Base-by-base conservation (phyloP, 768 basidiomycete genomes). In the Pluteus cervinus region DNA sequence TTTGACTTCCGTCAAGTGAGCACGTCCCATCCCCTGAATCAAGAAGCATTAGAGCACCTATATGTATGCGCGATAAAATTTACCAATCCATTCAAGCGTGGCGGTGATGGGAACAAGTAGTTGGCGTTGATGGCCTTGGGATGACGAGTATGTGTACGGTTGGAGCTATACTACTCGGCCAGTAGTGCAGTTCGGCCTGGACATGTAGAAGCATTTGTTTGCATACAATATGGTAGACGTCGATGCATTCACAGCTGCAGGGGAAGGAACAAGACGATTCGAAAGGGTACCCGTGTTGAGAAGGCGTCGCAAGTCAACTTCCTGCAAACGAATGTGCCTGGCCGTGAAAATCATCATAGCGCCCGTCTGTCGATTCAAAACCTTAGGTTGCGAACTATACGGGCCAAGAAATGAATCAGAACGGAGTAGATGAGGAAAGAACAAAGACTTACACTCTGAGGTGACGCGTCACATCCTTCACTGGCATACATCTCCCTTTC, bases 141-240 rank as follows among this genome's bases (percentile, higher is more conserved):
- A 99, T 99, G 66, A 98, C 82, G 49, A 91, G 79, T 54, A 98
- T 74, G 66, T 87, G 81, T n/a, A 96, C 96, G 36, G 82, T 77
- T 37, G 96, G 93, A 24, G 88, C 65, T 41, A 87, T 79, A 89
- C 85, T 49, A 78, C 87, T 44, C 91, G 75, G 11, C 90, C 84
- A 33, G 82, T 63, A 24, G 94, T 93, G 24, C 93, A 93, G 48
- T 98, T 97, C 48, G 98, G n/a, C n/a, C n/a, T n/a, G 87, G 72
- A 93, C 92, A 39, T 90, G 86, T 55, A 97, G 91, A 55, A 99
- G 97, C 43, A n/a, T n/a, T n/a, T n/a, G n/a, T n/a, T n/a, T n/a
- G n/a, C n/a, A n/a, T n/a, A n/a, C n/a, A 89, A 91, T 39, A 94
- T 94, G 61, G 97, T 98, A 51, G 92, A 92, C 89, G 91, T 50